Evolutionary conservation across 352 stramenopile species (phyloP).

Genomic region (Phytophthora sojae): DNA sequence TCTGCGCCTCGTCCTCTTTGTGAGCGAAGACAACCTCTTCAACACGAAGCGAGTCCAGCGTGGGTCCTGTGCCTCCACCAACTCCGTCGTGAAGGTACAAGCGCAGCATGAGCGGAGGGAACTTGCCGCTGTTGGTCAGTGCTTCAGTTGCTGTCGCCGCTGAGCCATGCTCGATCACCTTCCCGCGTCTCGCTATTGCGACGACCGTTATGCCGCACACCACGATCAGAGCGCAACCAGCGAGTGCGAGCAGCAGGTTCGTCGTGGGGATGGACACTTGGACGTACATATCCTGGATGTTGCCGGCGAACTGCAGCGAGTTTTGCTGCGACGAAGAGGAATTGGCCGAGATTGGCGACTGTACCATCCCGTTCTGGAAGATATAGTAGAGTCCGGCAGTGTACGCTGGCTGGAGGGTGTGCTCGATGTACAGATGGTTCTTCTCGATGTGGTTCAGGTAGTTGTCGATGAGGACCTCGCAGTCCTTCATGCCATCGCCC

Average conservation of each 20-base stretch:
- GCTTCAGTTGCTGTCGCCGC: conserved; percentile 9
- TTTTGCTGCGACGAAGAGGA: neutral
- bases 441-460: conserved; percentile 25
- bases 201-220: conserved; percentile 1
- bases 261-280: conserved; percentile 19
- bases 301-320: conserved; percentile 17
- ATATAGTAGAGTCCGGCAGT: conserved; percentile 44
- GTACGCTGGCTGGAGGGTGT: conserved; percentile 46
- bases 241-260: conserved; percentile 5
- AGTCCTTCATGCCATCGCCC: neutral
- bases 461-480: conserved; percentile 9
- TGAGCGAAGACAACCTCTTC: neutral
- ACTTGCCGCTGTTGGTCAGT: conserved; percentile 18
- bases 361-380: conserved; percentile 43
- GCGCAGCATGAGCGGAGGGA: conserved; percentile 15
- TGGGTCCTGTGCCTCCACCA: neutral
- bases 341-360: neutral
- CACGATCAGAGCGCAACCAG: conserved; percentile 6
- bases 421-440: conserved; percentile 55
- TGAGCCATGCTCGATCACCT: conserved; percentile 4
- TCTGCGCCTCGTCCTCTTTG: neutral
- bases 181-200: neutral
- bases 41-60: conserved; percentile 1
- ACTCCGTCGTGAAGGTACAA: neutral
- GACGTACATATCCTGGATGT: conserved; percentile 21